Evolutionary conservation across 2,329 filamentous ascomycete species (phyloP).

Genomic region (Stenocarpella maydis): DNA sequence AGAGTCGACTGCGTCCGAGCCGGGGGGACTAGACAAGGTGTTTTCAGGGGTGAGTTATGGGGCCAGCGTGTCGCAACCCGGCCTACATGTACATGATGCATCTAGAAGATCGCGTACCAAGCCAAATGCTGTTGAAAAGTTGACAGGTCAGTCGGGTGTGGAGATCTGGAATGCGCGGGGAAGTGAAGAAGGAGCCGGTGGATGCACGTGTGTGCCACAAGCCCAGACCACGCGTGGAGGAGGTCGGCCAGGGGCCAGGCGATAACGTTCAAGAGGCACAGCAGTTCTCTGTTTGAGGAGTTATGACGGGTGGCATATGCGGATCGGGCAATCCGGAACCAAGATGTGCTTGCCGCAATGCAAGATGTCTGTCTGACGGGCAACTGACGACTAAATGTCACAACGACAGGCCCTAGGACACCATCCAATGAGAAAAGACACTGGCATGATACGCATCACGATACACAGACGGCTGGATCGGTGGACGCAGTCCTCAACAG

Average conservation of each 20-base stretch:
- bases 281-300: slow-evolving; percentile 24
- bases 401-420: slow-evolving; percentile 1
- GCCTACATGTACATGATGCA: slow-evolving; percentile 16
- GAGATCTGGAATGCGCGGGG: slow-evolving; percentile 34
- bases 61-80: slow-evolving; percentile 4
- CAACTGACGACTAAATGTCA: slow-evolving; percentile 9
- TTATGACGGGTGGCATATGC: not conserved
- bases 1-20: slow-evolving; percentile 21
- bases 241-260: slow-evolving; percentile 15
- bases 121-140: slow-evolving; percentile 10
- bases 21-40: not conserved
- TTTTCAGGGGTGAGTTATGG: slow-evolving; percentile 19
- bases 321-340: slow-evolving; percentile 16
- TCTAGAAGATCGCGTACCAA: slow-evolving; percentile 14
- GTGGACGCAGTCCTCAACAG: not conserved
- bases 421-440: not conserved
- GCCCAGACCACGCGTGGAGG: slow-evolving; percentile 24
- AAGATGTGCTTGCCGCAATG: slow-evolving; percentile 9
- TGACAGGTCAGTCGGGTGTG: slow-evolving; percentile 34
- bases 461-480: not conserved
- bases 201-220: slow-evolving; percentile 26
- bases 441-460: slow-evolving; percentile 1
- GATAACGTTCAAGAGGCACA: slow-evolving; percentile 9
- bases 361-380: slow-evolving; percentile 26
- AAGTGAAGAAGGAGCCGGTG: slow-evolving; percentile 18